phyloP scores from a whole-genome alignment of 2,329 filamentous ascomycete species.

The Escovopsis sp. region DNA sequence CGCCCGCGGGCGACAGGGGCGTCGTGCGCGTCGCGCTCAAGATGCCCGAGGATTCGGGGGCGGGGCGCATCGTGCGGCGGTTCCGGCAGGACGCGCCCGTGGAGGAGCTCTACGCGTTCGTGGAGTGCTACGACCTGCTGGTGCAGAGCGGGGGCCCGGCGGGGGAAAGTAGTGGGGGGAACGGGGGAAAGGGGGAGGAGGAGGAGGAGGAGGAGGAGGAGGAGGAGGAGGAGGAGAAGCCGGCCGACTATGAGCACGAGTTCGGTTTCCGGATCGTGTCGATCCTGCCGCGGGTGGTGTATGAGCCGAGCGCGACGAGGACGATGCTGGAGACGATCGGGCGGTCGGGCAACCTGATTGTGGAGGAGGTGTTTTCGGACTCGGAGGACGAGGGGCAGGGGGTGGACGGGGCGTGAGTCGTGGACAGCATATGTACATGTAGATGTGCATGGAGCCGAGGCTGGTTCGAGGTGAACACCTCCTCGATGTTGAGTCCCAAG shows the following conservation, averaged over 20 bases:
- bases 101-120: constrained; percentile 89
- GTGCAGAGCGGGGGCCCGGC: no score
- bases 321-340: constrained; percentile 62
- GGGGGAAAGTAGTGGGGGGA: constrained; percentile 17
- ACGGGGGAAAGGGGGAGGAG: constrained; percentile 32
- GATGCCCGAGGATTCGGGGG: constrained; percentile 43
- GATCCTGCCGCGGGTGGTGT: constrained; percentile 71
- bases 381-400: constrained; percentile 21
- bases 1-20: constrained; percentile 43
- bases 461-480: no score
- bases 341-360: constrained; percentile 72
- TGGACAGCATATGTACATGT: neutral
- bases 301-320: constrained; percentile 49
- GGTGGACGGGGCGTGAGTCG: constrained; percentile 9
- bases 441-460: no score
- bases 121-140: constrained; percentile 70
- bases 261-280: constrained; percentile 79
- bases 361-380: constrained; percentile 43
- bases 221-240: constrained; percentile 35
- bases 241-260: constrained; percentile 49
- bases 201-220: constrained; percentile 24
- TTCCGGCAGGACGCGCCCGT: constrained; percentile 57
- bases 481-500: no score
- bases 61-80: constrained; percentile 59
- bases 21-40: constrained; percentile 56